Conservation (phyloP, 176 grass and related monocot genomes). For the Phoenix roebelenii region DNA sequence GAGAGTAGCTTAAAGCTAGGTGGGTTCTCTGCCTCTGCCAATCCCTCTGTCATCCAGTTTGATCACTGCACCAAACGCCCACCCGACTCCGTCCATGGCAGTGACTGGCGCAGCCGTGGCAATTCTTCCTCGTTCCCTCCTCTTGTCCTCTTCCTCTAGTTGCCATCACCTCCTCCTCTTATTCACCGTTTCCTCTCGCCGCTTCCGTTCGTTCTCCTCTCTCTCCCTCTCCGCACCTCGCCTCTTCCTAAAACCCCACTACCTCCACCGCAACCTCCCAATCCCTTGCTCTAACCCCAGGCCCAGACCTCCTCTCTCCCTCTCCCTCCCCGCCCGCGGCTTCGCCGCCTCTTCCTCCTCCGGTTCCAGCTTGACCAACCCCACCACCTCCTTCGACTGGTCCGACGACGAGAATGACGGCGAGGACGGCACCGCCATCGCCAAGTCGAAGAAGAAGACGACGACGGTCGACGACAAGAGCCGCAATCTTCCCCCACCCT, state of each 20-base stretch:
- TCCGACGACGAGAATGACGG: constrained; percentile 49
- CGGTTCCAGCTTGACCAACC: constrained; percentile 39
- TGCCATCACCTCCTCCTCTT: too few relatives aligned
- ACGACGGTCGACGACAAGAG: constrained; percentile 15
- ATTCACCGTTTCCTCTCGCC: too few relatives aligned
- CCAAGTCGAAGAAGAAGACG: constrained; percentile 3
- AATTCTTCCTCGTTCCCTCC: too few relatives aligned
- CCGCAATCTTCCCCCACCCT: constrained; percentile 38
- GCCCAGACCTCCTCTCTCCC: neutral
- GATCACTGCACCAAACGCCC: too few relatives aligned
- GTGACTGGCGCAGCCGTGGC: too few relatives aligned
- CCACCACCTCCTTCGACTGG: constrained; percentile 66
- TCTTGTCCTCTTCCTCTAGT: too few relatives aligned
- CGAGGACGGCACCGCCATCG: constrained; percentile 12
- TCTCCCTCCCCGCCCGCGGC: neutral
- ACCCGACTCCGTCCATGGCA: too few relatives aligned
- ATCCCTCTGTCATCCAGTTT: too few relatives aligned
- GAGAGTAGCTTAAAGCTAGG: too few relatives aligned
- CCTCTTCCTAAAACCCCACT: neutral
- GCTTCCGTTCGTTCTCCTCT: too few relatives aligned
- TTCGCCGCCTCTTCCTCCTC: neutral
- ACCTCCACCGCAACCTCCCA: constrained; percentile 1
- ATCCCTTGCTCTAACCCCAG: neutral
- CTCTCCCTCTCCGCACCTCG: too few relatives aligned
- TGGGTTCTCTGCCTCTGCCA: too few relatives aligned